phyloP scores from a whole-genome alignment of 768 basidiomycete genomes.

The Rhodotorula sphaerocarpa region DNA sequence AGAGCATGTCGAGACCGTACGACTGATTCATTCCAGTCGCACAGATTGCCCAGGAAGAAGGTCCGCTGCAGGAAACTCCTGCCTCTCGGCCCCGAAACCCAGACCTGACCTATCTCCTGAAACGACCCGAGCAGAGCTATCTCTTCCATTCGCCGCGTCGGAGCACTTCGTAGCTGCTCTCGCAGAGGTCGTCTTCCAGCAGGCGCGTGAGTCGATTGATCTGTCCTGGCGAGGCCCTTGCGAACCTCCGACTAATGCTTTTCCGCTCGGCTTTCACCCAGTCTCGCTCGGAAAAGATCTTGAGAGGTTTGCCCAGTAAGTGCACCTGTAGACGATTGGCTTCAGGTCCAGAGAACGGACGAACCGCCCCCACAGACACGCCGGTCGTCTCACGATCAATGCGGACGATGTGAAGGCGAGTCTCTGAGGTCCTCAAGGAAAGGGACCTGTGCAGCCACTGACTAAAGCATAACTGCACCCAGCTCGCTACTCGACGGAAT shows the following conservation, averaged over 20 bases:
- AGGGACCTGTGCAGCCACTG: no score
- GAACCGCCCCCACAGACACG: slow-evolving; percentile 12
- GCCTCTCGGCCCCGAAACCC: background rate
- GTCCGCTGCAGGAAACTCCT: background rate
- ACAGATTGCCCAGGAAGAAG: slow-evolving; percentile 33
- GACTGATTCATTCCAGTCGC: no score
- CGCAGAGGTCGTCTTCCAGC: slow-evolving; percentile 30
- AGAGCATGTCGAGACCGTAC: background rate
- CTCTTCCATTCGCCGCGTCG: slow-evolving; percentile 21
- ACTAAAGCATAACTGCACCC: background rate
- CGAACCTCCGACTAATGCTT: background rate
- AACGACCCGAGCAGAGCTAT: slow-evolving; percentile 9
- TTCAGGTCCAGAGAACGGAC: no score
- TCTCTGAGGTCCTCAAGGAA: background rate
- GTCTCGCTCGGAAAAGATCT: slow-evolving; percentile 32
- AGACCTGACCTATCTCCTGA: background rate
- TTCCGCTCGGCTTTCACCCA: background rate
- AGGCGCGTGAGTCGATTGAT: slow-evolving; percentile 11
- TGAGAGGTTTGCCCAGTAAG: slow-evolving; percentile 31
- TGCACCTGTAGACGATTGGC: no score
- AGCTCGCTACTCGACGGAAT: slow-evolving; percentile 27
- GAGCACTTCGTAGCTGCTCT: slow-evolving; percentile 32
- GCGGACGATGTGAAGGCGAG: slow-evolving; percentile 34
- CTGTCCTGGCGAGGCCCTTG: background rate
- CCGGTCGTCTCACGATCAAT: slow-evolving; percentile 20